These are phyloP conservation scores for Globisporangium perplexum DNA, from an alignment of 352 stramenopile species.

Conservation along the genomic window DNA sequence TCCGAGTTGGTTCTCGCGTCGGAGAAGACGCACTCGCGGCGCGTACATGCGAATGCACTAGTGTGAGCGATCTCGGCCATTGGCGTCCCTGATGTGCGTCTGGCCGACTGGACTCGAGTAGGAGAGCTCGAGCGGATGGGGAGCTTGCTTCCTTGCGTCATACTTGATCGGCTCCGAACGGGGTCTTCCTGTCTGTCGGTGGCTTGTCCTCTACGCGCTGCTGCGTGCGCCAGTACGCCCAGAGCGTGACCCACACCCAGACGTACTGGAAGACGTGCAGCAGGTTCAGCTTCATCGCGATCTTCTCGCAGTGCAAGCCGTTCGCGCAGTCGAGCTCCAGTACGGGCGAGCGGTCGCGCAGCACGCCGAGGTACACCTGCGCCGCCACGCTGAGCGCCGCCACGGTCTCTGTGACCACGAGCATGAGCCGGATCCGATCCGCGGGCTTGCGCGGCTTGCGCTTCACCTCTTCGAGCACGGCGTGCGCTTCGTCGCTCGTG, in stretches of 20 bases:
- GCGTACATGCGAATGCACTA: neutral
- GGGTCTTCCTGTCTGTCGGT: conserved; percentile 3
- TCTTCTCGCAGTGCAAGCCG: conserved; percentile 33
- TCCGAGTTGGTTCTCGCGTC: neutral
- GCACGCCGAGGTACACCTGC: conserved; percentile 40
- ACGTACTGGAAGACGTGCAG: conserved; percentile 31
- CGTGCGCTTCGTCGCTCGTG: conserved; percentile 7
- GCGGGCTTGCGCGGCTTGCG: conserved; percentile 23
- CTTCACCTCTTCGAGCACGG: conserved; percentile 9
- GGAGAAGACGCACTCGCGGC: no score
- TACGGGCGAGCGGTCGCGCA: conserved; percentile 10
- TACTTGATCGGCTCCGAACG: neutral
- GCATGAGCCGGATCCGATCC: conserved; percentile 41
- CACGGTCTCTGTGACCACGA: conserved; percentile 37
- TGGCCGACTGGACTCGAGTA: no score
- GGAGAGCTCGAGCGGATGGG: no score
- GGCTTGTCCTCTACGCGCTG: conserved; percentile 1
- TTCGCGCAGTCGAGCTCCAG: conserved; percentile 56
- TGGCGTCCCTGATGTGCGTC: neutral
- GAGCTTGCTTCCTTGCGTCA: neutral
- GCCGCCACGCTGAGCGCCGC: conserved; percentile 30
- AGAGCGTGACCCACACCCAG: conserved; percentile 14
- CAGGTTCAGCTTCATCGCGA: conserved; percentile 27
- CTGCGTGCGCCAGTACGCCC: conserved; percentile 13
- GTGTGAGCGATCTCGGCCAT: neutral